phyloP scores from a whole-genome alignment of 306 rosid species.

The Chamaecrista fasciculata region DNA sequence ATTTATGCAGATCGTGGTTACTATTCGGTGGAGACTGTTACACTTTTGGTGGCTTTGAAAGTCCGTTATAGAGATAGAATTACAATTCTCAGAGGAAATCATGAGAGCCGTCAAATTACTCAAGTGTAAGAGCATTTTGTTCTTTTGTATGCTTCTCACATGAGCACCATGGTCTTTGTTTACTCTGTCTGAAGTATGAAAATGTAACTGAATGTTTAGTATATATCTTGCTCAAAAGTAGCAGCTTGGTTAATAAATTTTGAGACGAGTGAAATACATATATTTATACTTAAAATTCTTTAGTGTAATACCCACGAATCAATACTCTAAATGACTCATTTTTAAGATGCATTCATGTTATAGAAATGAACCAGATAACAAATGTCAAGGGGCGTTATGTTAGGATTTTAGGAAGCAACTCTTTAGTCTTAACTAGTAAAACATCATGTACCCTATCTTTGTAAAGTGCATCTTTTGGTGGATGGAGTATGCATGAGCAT shows the following conservation, averaged over 20 bases:
- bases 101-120: slow-evolving; percentile 96
- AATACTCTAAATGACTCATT: not conserved
- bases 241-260: slow-evolving; percentile 9
- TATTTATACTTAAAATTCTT: not conserved
- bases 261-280: not conserved
- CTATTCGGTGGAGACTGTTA: slow-evolving; percentile 94
- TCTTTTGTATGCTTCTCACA: slow-evolving; percentile 10
- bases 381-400: not conserved
- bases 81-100: slow-evolving; percentile 97
- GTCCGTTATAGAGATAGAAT: slow-evolving; percentile 98
- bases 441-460: not conserved
- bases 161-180: not conserved
- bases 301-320: not conserved
- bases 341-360: not conserved
- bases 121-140: slow-evolving; percentile 78
- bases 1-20: slow-evolving; percentile 60
- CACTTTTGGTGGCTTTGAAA: slow-evolving; percentile 94
- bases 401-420: not conserved
- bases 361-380: not conserved
- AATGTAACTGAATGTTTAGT: slow-evolving; percentile 7
- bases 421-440: not conserved
- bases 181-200: not conserved
- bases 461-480: not conserved
- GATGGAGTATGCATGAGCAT: slow-evolving; percentile 4
- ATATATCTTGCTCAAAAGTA: slow-evolving; percentile 21